Evolutionary conservation across 345 rosid species (phyloP), one percentile per base, ranked within the genome.

Genomic region (Euphorbia tirucalli): DNA sequence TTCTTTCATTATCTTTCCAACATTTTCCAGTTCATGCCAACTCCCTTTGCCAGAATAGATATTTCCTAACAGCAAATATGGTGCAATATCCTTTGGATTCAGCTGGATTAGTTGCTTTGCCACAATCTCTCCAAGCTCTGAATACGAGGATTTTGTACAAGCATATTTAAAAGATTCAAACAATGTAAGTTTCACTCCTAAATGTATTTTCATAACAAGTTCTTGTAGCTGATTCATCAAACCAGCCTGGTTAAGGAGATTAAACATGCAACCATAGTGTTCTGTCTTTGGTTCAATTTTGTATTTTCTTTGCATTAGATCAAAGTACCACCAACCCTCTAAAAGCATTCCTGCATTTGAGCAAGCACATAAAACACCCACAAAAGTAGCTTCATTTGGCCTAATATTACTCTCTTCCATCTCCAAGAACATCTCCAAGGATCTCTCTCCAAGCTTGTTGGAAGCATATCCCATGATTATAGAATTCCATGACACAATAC

Each of bases 321-420:
- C 80, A 71, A 88, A 87, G 65, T 66, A 78, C 85, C 90, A 84
- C 91, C 93, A 86, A 57, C 90, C 93, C 85, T 88, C 91, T 32
- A 85, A 71, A 76, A 87, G 72, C 85, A 87, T 79, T 68, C 87
- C 88, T 0, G 85, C 77, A 59, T 81, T 76, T 27, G 68, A 68
- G 67, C 91, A 90, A 1, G 91, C 88, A 58, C 90, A 87, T 65
- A 88, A 75, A 75, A 82, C 37, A 30, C 93, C 74, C 44, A 87
- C 74, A 68, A 84, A 86, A 79, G 88, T 86, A 65, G 85, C 80
- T 67, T 66, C 81, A 78, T 88, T 79, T 5, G 89, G 86, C 49
- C 28, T 46, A n/a, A 77, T 69, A 49, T 88, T 83, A 57, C 76
- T 70, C 74, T 80, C 82, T 69, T 77, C 89, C 87, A 88, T 80